Percentiles rank a stretch among this genome's conserved stretches.
Conservation (phyloP, 805 yeast species). For the Ogataea pignaliae region DNA sequence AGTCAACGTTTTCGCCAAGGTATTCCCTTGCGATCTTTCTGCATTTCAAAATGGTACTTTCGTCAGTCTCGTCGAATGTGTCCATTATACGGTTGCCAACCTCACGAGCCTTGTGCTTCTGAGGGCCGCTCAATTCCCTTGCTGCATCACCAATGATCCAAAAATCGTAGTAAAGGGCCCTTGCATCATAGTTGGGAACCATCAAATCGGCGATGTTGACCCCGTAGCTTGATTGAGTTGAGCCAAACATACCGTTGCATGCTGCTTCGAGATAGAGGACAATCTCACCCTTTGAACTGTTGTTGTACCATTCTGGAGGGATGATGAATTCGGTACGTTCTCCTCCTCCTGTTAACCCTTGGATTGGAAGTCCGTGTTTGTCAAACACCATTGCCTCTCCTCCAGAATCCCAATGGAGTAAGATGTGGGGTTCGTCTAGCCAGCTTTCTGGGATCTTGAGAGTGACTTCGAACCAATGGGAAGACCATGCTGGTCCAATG, state of each 20-base stretch:
- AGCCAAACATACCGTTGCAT: slow-evolving; percentile 89
- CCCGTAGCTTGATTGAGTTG: slow-evolving; percentile 58
- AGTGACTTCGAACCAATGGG: slow-evolving; percentile 84
- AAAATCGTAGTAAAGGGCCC: slow-evolving; percentile 73
- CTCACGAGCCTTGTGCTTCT: slow-evolving; percentile 76
- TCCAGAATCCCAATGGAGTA: slow-evolving; percentile 79
- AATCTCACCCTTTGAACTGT: slow-evolving; percentile 41
- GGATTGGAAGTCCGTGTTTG: slow-evolving; percentile 61
- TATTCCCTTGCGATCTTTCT: slow-evolving; percentile 59
- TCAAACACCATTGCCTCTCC: slow-evolving; percentile 82
- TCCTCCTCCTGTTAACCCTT: slow-evolving; percentile 83
- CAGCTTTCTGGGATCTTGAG: slow-evolving; percentile 62
- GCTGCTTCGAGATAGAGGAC: slow-evolving; percentile 81
- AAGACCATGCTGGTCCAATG: slow-evolving; percentile 96
- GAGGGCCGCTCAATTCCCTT: slow-evolving; percentile 80
- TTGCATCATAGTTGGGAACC: slow-evolving; percentile 75
- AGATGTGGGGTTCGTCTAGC: slow-evolving; percentile 48
- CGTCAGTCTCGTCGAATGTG: slow-evolving; percentile 69
- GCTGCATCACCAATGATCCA: slow-evolving; percentile 91
- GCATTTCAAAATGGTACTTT: slow-evolving; percentile 52
- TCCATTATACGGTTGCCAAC: slow-evolving; percentile 82
- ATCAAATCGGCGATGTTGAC: slow-evolving; percentile 71
- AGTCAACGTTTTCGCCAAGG: slow-evolving; percentile 63
- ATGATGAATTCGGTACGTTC: slow-evolving; percentile 72
- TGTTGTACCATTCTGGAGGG: slow-evolving; percentile 49